Conservation (phyloP, 73 alveolate species). For the Paramecium tetraurelia region DNA sequence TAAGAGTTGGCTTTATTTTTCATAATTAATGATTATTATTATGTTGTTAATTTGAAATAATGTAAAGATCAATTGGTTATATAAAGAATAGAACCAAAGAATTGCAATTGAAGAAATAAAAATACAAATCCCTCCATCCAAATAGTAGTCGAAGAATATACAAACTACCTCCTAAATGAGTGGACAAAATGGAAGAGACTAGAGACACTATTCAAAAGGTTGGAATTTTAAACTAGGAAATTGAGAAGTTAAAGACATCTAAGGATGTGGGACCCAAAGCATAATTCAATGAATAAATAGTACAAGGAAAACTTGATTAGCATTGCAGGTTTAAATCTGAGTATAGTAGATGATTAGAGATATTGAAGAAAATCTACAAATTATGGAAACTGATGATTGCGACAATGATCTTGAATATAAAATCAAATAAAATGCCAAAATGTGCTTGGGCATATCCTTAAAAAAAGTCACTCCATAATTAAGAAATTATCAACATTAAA, state of each 20-base stretch:
- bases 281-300: not conserved
- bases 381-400: conserved; percentile 12
- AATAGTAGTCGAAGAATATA: not conserved
- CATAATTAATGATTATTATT: not conserved
- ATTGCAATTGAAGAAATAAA: not conserved
- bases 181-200: conserved; percentile 41
- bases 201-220: not conserved
- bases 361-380: not conserved
- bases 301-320: not conserved
- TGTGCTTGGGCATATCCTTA: conserved; percentile 1
- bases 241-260: not conserved
- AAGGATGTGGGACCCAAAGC: not conserved
- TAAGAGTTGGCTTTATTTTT: not conserved
- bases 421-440: conserved; percentile 1
- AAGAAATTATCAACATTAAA: not conserved
- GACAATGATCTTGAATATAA: conserved; percentile 31
- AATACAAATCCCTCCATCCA: not conserved
- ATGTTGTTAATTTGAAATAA: not conserved
- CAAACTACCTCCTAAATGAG: conserved; percentile 20
- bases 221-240: not conserved
- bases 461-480: conserved; percentile 41
- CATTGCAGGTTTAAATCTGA: not conserved
- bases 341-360: conserved; percentile 33
- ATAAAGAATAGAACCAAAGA: conserved; percentile 13
- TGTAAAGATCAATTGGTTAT: conserved; percentile 8